Evolutionary conservation across 441 rosid species (phyloP), one percentile per base, ranked within the genome.

Genomic region (Bruguiera hainesii): DNA sequence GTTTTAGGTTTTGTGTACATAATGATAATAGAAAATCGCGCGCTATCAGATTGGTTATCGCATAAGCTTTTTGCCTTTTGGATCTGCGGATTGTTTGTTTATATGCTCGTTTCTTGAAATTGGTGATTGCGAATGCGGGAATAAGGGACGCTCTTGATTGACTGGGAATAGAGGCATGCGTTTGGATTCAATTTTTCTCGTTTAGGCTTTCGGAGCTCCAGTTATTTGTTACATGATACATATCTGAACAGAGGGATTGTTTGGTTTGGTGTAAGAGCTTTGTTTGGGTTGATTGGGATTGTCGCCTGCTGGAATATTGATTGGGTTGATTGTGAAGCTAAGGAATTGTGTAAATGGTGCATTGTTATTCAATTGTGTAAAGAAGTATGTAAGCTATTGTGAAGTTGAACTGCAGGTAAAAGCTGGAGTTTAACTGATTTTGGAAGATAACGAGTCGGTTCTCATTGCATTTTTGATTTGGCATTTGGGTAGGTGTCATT

Each of bases 1-100:
- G 42, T 59, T 13, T 62, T 67, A 79, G 81, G 78, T 71, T 71
- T 66, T 55, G 6, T 66, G 56, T 59, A 21, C 18, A 20, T 66
- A 53, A 63, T 66, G 62, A 66, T 73, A 63, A 66, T 61, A 1
- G 67, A 70, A 55, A 74, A 66, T 77, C 75, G 42, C 68, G 57
- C 67, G 62, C 31, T 42, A 21, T 60, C 31, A n/a, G 73, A 35
- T 33, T 74, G 71, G 66, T 69, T 69, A 29, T 56, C 18, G 16
- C 49, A 31, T 66, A 31, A 48, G 28, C 31, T 29, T 68, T 71
- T 46, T 64, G 55, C 56, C 57, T 56, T 65, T 72, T 25, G 68
- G 82, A 76, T 79, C 79, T 70, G 66, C 37, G 57, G 16, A 23
- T 55, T 9, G 57, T 62, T 42, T 42, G 48, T 42, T 42, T 42